A percentile compares a stretch with the other conserved stretches of the same genome.
Evolutionary conservation across 345 rosid genomes (phyloP).

Genomic region (Murraya koenigii): DNA sequence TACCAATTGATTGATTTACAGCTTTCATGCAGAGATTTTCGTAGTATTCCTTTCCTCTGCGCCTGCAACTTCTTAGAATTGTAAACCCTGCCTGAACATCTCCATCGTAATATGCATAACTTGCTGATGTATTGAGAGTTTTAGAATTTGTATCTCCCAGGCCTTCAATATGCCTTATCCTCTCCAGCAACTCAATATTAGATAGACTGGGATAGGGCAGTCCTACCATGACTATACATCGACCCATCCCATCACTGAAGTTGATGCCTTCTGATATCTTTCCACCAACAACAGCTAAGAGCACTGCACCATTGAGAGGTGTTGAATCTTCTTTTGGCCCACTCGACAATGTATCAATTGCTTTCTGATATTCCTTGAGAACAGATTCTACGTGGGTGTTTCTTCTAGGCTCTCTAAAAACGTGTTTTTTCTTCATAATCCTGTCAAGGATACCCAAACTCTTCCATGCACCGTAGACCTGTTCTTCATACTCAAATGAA

Average conservation of each 20-base stretch:
- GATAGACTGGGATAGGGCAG: conserved; percentile 89
- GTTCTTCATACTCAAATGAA: conserved; percentile 81
- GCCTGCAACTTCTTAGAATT: conserved; percentile 68
- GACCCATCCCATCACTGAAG: conserved; percentile 93
- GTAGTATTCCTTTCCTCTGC: conserved; percentile 84
- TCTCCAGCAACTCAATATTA: conserved; percentile 79
- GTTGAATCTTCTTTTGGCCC: conserved; percentile 24
- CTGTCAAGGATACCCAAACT: conserved; percentile 72
- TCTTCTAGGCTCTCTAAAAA: conserved; percentile 88
- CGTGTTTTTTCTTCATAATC: conserved; percentile 64
- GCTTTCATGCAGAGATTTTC: conserved; percentile 98
- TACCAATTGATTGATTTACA: conserved; percentile 92
- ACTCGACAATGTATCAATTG: conserved; percentile 36
- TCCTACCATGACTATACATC: conserved; percentile 96
- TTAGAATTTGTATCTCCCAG: conserved; percentile 49
- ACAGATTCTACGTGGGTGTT: conserved; percentile 61
- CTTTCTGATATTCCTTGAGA: conserved; percentile 79
- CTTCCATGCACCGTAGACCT: conserved; percentile 77
- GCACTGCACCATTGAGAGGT: conserved; percentile 66
- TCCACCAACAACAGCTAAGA: conserved; percentile 92
- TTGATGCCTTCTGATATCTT: conserved; percentile 99
- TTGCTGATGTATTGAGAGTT: conserved; percentile 24
- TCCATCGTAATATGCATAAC: conserved; percentile 47
- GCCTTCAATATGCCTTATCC: conserved; percentile 82
- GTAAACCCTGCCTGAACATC: conserved; percentile 62